These are phyloP conservation scores for Fusarium coffeatum DNA, from an alignment of 2,329 filamentous ascomycete species.

Conservation along the genomic window DNA sequence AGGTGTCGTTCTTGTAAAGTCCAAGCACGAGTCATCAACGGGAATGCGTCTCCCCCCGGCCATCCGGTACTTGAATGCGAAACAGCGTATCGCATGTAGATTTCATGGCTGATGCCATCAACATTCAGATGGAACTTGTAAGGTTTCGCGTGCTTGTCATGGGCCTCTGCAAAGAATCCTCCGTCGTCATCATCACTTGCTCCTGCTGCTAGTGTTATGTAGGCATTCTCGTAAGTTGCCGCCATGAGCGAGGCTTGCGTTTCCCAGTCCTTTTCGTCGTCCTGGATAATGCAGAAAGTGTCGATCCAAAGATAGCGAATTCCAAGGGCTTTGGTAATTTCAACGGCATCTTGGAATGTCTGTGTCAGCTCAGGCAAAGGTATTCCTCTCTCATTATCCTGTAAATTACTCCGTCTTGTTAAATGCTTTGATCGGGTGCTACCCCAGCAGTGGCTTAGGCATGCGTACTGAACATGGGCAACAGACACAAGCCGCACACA, in stretches of 20 bases:
- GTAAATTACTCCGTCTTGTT: not conserved
- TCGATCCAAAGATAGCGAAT: not conserved
- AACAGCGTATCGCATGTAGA: not conserved
- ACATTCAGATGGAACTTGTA: not conserved
- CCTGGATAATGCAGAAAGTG: not conserved
- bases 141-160: not conserved
- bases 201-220: not conserved
- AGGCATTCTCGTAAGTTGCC: not conserved
- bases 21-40: conserved; percentile 2
- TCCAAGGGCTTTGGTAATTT: not conserved
- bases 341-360: not conserved
- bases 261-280: not conserved
- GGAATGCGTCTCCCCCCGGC: not conserved
- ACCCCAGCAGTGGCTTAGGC: not conserved
- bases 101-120: not conserved
- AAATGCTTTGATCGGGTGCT: not conserved
- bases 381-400: not conserved
- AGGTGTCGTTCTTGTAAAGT: not conserved
- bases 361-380: not conserved
- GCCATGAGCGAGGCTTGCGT: not conserved
- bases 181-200: not conserved
- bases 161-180: not conserved
- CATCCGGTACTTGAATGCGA: not conserved
- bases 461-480: not conserved
- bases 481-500: not conserved